Percentiles rank a stretch among this genome's conserved stretches.
phyloP scores from a whole-genome alignment of 208 protist genomes.

The Wallacemonas sp. region DNA sequence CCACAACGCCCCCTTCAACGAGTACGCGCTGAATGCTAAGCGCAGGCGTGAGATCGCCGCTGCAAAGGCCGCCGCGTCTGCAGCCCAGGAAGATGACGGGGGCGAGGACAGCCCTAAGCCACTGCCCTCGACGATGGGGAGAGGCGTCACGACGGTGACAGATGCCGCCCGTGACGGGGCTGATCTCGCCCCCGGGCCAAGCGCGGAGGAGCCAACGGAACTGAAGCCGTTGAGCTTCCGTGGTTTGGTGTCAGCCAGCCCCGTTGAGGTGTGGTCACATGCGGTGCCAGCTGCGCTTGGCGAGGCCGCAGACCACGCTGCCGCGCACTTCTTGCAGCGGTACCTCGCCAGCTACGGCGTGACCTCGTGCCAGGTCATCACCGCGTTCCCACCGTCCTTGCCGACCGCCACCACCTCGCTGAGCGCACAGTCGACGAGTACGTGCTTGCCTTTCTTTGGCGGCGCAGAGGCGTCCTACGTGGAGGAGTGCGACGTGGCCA shows the following conservation, averaged over 20 bases:
- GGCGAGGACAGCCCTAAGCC: conserved; percentile 7
- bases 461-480: conserved; percentile 23
- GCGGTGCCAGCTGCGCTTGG: conserved; percentile 40
- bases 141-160: conserved; percentile 9
- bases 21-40: conserved; percentile 9
- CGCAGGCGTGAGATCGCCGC: conserved; percentile 14
- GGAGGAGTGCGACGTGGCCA: conserved; percentile 62
- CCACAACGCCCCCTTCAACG: conserved; percentile 21
- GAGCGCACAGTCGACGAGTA: background rate
- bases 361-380: conserved; percentile 11
- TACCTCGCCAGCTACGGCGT: conserved; percentile 40
- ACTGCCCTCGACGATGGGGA: background rate
- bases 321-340: conserved; percentile 50
- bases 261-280: conserved; percentile 82
- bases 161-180: background rate
- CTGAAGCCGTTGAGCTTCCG: conserved; percentile 32
- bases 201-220: conserved; percentile 4
- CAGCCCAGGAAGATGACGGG: conserved; percentile 14
- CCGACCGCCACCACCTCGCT: too few species aligned
- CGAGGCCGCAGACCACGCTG: conserved; percentile 52
- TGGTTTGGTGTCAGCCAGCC: conserved; percentile 53
- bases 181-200: conserved; percentile 14
- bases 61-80: conserved; percentile 19
- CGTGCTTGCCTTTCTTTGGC: conserved; percentile 31
- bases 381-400: background rate